Base-by-base conservation (phyloP, 768 basidiomycete species). In the Kwoniella shandongensis region DNA sequence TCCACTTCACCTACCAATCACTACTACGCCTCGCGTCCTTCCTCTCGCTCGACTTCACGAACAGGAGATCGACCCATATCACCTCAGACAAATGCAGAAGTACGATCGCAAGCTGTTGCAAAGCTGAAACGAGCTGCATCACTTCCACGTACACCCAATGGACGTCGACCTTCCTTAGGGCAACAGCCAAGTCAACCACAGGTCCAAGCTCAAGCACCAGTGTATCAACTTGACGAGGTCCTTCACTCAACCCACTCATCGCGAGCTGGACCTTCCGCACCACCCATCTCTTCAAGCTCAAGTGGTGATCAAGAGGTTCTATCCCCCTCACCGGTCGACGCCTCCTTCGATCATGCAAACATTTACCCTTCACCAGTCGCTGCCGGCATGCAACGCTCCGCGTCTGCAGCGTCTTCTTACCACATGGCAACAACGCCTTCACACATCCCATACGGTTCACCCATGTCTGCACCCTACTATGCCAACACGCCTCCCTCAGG, bases 91-190 rank as follows among this genome's bases (percentile, higher is more conserved):
- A 79, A 82, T 77, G 83, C 83, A 25, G 88, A 92, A 75, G 87
- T 91, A 77, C 86, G 92, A 59, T 88, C 89, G 72, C 83, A 84
- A 52, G 88, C 91, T 11, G 87, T 94, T 44, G 89, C 89, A 42
- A 91, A 86, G 79, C 84, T 96, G 63, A 91, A 88, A 78, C 85
- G 92, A 66, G 91, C 92, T 40, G 89, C 91, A 52, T 93, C 91
- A 15, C 78, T 94, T 26, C 92, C 91, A 35, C 82, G 91, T 60
- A 89, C 89, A 86, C 91, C 91, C 75, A 88, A 91, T 75, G 91
- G 91, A 7, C 80, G 91, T 53, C 81, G 91, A 40, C 91, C 90
- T 0, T 67, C 72, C 18, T 63, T 70, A 17, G 46, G 48, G 29
- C 51, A 30, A 53, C 23, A 51, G 18, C 44, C 29, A 35, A 3